These are phyloP conservation scores for Saccharomyces hybrid DNA, from an alignment of 1,139 yeast species.

Conservation along the genomic window DNA sequence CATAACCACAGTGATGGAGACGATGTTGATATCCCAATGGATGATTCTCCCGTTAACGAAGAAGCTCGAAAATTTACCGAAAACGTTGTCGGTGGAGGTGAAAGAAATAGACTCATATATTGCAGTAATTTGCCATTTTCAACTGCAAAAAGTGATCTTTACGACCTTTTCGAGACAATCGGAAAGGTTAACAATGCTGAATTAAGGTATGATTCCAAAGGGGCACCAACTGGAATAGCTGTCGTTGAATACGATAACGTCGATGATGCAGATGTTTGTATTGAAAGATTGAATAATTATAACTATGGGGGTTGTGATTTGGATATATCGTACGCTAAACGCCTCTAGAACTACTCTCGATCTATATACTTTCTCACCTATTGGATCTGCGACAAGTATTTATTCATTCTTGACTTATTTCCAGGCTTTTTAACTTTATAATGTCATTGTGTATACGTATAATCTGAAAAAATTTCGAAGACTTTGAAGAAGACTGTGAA, in stretches of 20 bases:
- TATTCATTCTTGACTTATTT: neutral
- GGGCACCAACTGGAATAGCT: conserved; percentile 75
- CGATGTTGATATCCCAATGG: neutral
- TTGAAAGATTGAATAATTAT: conserved; percentile 66
- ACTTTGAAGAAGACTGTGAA: neutral
- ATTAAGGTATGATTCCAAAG: conserved; percentile 55
- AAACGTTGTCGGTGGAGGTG: conserved; percentile 38
- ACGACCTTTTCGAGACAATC: conserved; percentile 75
- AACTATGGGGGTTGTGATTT: conserved; percentile 78
- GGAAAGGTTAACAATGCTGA: conserved; percentile 72
- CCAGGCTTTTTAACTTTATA: neutral
- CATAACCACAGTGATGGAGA: neutral
- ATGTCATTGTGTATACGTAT: neutral
- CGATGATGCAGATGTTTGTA: conserved; percentile 67
- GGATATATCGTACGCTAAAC: conserved; percentile 52
- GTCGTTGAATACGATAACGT: conserved; percentile 69
- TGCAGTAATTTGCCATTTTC: conserved; percentile 80
- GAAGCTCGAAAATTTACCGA: conserved; percentile 7
- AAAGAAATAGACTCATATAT: conserved; percentile 51
- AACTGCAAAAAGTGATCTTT: conserved; percentile 74
- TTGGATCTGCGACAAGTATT: neutral
- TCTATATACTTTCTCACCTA: neutral
- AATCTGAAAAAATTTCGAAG: neutral
- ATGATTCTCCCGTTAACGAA: neutral
- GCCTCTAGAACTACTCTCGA: neutral